Percentiles rank a stretch among this genome's conserved stretches.
These are phyloP conservation scores for Mycena sp. DNA, from an alignment of 1,284 basidiomycete species.

Conservation along the genomic window DNA sequence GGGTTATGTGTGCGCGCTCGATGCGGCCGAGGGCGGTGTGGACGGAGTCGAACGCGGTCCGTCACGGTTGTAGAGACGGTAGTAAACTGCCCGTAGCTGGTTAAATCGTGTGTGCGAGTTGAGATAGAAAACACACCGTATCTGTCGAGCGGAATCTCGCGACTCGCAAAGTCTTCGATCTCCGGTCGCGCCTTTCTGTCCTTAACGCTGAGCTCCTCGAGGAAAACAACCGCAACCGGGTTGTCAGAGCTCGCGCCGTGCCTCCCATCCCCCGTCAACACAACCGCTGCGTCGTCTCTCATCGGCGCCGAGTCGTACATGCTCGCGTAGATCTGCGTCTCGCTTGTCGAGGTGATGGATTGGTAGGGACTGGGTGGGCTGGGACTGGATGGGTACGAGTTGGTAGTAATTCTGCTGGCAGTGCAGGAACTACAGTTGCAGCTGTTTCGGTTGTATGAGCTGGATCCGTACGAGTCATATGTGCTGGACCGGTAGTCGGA, in stretches of 20 bases:
- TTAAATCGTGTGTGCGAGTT: constrained; percentile 10
- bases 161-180: constrained; percentile 10
- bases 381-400: background rate
- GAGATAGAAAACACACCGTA: constrained; percentile 14
- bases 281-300: constrained; percentile 12
- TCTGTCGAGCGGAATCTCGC: constrained; percentile 13
- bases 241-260: constrained; percentile 11
- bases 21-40: constrained; percentile 12
- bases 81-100: constrained; percentile 16
- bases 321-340: constrained; percentile 12
- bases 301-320: constrained; percentile 12
- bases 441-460: background rate
- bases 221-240: constrained; percentile 10
- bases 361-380: background rate
- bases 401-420: background rate
- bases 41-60: constrained; percentile 12
- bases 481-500: constrained; percentile 3
- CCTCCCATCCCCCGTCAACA: constrained; percentile 10
- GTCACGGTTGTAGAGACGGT: constrained; percentile 17
- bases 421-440: background rate
- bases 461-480: background rate
- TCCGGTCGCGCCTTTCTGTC: constrained; percentile 4
- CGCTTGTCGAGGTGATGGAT: background rate
- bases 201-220: constrained; percentile 13
- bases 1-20: constrained; percentile 6